Conservation (phyloP, 441 rosid genomes). For the California macrophylla region DNA sequence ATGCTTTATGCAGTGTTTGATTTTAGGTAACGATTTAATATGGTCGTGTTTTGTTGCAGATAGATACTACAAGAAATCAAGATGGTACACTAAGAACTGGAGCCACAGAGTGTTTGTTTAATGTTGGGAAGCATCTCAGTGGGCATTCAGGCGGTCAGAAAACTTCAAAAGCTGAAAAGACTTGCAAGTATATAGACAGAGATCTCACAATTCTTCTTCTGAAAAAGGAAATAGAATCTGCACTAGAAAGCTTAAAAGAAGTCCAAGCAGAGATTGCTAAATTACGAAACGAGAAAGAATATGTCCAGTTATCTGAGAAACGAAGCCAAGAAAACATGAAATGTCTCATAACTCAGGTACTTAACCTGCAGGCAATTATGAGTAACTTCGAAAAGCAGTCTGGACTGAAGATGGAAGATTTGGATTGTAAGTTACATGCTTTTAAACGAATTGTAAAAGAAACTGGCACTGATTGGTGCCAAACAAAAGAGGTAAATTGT, state of each 20-base stretch:
- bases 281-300: constrained; percentile 56
- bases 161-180: constrained; percentile 20
- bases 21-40: constrained; percentile 18
- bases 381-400: constrained; percentile 44
- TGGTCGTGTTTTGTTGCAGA: constrained; percentile 38
- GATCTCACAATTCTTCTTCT: constrained; percentile 53
- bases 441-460: constrained; percentile 36
- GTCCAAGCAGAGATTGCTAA: constrained; percentile 63
- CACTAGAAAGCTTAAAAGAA: constrained; percentile 65
- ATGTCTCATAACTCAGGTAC: constrained; percentile 37
- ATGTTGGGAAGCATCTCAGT: constrained; percentile 24
- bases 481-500: constrained; percentile 48
- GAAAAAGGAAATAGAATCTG: constrained; percentile 72
- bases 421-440: constrained; percentile 41
- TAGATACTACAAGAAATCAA: constrained; percentile 25
- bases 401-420: constrained; percentile 33
- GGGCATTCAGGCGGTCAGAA: constrained; percentile 24
- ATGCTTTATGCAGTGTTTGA: constrained; percentile 19
- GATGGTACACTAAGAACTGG: constrained; percentile 23
- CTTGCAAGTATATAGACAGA: constrained; percentile 35
- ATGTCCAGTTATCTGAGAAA: constrained; percentile 44
- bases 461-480: constrained; percentile 36
- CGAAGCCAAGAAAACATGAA: constrained; percentile 42
- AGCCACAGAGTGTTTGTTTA: constrained; percentile 25
- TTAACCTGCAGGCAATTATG: constrained; percentile 43